Percentiles rank a stretch among this genome's conserved stretches.
These are phyloP conservation scores for Scytalidium sp. DNA, from an alignment of 2,329 filamentous ascomycete genomes.

Conservation along the genomic window DNA sequence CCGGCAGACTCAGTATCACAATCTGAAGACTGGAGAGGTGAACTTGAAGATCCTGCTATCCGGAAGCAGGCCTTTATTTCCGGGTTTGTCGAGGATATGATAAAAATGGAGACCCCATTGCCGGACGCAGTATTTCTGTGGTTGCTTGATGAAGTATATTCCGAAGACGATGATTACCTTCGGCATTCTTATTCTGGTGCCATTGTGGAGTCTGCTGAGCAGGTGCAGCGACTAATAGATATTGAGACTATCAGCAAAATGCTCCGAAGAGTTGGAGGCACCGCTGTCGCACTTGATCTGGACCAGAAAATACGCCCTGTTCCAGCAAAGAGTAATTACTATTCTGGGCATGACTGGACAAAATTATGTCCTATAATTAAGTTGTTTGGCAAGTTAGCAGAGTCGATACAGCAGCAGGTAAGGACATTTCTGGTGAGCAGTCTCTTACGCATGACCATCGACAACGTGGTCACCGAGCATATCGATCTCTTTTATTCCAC, in stretches of 20 bases:
- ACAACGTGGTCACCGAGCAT: constrained; percentile 45
- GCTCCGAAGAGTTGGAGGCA: constrained; percentile 58
- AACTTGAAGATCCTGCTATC: constrained; percentile 42
- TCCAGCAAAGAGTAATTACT: constrained; percentile 12
- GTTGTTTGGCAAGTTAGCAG: constrained; percentile 20
- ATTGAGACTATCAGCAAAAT: constrained; percentile 45
- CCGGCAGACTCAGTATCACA: constrained; percentile 13
- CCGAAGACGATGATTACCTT: constrained; percentile 52
- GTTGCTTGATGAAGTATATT: constrained; percentile 58
- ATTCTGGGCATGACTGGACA: constrained; percentile 24
- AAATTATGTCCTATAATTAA: constrained; percentile 18
- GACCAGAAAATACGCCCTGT: constrained; percentile 16
- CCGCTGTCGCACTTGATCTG: constrained; percentile 38
- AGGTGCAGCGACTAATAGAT: constrained; percentile 43
- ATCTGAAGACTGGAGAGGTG: constrained; percentile 15
- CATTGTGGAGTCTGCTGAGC: constrained; percentile 43
- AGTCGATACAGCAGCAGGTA: constrained; percentile 18
- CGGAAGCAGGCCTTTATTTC: constrained; percentile 60
- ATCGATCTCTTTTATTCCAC: constrained; percentile 37
- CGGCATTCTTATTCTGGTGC: constrained; percentile 57
- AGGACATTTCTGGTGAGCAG: constrained; percentile 38
- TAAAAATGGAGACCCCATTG: constrained; percentile 40
- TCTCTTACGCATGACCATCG: constrained; percentile 53
- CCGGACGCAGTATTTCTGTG: constrained; percentile 66
- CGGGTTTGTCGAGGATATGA: constrained; percentile 57